Evolutionary conservation across 495 filamentous ascomycete genomes (phyloP), one percentile per base, ranked within the genome.

Genomic region (Extremus antarcticus): DNA sequence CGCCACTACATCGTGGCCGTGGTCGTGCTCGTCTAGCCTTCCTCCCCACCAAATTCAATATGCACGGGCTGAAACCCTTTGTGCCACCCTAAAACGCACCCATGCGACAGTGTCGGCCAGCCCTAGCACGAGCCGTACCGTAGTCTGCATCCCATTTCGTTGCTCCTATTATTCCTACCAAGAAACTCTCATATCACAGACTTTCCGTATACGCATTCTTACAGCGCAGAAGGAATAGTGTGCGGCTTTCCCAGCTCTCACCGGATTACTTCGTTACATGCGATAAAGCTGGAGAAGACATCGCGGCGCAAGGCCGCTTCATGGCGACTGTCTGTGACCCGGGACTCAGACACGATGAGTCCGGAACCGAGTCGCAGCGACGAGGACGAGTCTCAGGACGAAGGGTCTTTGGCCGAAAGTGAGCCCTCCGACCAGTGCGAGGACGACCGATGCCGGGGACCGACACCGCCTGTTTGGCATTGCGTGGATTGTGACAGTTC

Each of bases 401-500:
- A 35, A 13, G 29, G 29, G 13, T 35, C 29, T 7, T 19, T 51
- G 24, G 29, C 38, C 32, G 53, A 48, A 10, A 24, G 46, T 17
- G 58, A 43, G 8, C 53, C 53, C 8, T 48, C 58, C 21, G 43
- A 47, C 17, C 17, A 53, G 7, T 60, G 58, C 49, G 58, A 60
- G 46, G 58, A 60, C 43, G 58, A 60, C 24, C 53, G 58, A 0
- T 60, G 58, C 40, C 54, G 58, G 3, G 53, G 53, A 1, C 25
- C 47, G 3, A 32, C 43, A 24, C 48, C 19, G 4, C 58, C 58
- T 16, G 35, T 60, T 1, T 60, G 47, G 40, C 58, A 60, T 49
- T 60, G 58, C 24, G 58, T 60, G 10, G 58, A 60, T 23, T 60
- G 58, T 43, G 58, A 60, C 41, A 60, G 58, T 40, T 60, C 57